Percentiles rank a stretch among this genome's conserved stretches.
Evolutionary conservation across 108 stramenopile species (phyloP).

Genomic region (Craspedostauros australis): DNA sequence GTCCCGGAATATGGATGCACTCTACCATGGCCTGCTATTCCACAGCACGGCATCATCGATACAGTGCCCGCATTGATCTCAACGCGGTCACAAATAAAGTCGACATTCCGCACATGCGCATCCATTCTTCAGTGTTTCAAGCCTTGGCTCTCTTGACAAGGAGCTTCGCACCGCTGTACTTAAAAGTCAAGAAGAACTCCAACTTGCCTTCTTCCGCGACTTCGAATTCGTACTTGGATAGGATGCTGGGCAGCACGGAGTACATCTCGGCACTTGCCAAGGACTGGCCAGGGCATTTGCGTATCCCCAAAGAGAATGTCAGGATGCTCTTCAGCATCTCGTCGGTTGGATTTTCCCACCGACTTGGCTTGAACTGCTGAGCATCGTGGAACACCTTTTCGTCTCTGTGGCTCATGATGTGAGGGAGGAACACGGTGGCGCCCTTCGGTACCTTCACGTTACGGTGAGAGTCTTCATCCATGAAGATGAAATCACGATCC

Average conservation of each 20-base stretch:
- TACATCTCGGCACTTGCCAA: slow-evolving; percentile 7
- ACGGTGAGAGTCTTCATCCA: not conserved
- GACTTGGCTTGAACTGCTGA: not conserved
- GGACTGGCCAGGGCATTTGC: slow-evolving; percentile 18
- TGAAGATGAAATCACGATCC: not conserved
- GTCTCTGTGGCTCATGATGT: not conserved
- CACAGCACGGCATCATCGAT: too few species aligned
- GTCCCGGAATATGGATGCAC: too few species aligned
- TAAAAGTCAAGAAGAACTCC: not conserved
- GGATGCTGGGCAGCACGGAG: not conserved
- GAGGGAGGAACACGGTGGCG: not conserved
- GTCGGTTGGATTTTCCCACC: slow-evolving; percentile 4
- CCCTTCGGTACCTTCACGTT: slow-evolving; percentile 2
- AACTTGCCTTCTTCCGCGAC: not conserved
- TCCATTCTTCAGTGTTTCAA: too few species aligned
- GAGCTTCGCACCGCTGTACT: too few species aligned
- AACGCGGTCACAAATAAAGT: too few species aligned
- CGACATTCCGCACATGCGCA: too few species aligned
- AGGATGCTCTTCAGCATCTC: not conserved
- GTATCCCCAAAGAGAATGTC: slow-evolving; percentile 12
- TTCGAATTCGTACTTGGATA: not conserved
- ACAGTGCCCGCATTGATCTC: too few species aligned
- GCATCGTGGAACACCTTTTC: not conserved
- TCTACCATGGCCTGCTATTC: too few species aligned
- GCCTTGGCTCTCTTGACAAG: too few species aligned